These are phyloP conservation scores for Vachellia collinsii DNA, from an alignment of 306 rosid species.

Conservation along the genomic window DNA sequence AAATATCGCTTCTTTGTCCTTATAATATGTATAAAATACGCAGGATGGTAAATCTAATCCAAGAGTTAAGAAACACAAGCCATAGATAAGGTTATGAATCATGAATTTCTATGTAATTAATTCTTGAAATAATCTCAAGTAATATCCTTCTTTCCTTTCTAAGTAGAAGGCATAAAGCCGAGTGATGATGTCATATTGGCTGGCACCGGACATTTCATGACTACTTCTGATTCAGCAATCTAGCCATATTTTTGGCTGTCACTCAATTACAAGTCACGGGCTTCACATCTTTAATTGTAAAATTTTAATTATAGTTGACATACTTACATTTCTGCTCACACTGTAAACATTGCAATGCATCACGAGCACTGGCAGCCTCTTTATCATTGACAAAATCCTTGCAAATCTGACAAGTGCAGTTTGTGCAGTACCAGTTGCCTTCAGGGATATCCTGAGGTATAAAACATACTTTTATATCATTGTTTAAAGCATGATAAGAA, in stretches of 20 bases:
- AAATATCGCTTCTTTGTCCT: neutral
- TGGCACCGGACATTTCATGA: neutral
- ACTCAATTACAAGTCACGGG: neutral
- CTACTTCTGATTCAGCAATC: neutral
- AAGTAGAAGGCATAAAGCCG: neutral
- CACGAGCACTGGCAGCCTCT: slow-evolving; percentile 56
- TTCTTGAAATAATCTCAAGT: neutral
- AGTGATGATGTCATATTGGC: neutral
- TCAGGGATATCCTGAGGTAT: slow-evolving; percentile 88
- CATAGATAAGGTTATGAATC: neutral
- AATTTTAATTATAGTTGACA: neutral
- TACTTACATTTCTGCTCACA: slow-evolving; percentile 91
- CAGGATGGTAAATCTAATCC: neutral
- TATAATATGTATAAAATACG: neutral
- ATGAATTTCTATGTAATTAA: neutral
- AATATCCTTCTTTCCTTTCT: neutral
- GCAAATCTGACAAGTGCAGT: slow-evolving; percentile 89
- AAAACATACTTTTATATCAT: slow-evolving; percentile 32
- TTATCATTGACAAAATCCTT: slow-evolving; percentile 70
- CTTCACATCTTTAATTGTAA: neutral
- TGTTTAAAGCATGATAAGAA: slow-evolving; percentile 32
- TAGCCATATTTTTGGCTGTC: neutral
- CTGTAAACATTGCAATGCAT: slow-evolving; percentile 80
- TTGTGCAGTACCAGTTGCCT: slow-evolving; percentile 92
- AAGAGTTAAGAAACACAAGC: neutral